A percentile compares a stretch with the other conserved stretches of the same genome.
phyloP scores from a whole-genome alignment of 352 stramenopile genomes.

The Phytopythium ostracodes region DNA sequence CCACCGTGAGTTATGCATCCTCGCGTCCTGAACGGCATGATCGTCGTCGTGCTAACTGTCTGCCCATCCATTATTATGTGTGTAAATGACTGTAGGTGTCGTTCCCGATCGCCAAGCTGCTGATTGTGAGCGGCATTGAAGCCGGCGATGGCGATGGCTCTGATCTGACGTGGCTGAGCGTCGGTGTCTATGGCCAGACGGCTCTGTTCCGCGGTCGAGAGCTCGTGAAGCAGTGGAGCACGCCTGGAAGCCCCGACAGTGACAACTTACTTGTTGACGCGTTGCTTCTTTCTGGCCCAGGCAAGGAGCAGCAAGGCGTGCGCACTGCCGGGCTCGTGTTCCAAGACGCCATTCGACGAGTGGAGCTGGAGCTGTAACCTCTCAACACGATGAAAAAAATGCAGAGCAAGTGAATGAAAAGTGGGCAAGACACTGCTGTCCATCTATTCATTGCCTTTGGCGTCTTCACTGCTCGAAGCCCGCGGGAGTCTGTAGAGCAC shows the following conservation, averaged over 20 bases:
- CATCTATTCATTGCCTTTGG: not conserved
- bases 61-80: no score
- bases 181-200: constrained; percentile 33
- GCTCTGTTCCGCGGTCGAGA: constrained; percentile 33
- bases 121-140: constrained; percentile 18
- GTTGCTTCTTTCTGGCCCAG: not conserved
- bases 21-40: not conserved
- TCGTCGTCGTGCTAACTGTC: no score
- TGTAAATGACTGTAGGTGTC: constrained; percentile 14
- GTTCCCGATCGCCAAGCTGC: constrained; percentile 38
- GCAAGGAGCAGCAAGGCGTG: not conserved
- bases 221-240: constrained; percentile 21
- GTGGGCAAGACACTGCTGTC: not conserved
- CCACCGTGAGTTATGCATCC: constrained; percentile 7
- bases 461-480: not conserved
- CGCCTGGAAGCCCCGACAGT: not conserved
- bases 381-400: not conserved
- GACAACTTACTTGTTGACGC: constrained; percentile 23
- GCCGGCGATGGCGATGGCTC: not conserved
- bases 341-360: not conserved
- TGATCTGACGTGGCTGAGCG: constrained; percentile 26
- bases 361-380: not conserved
- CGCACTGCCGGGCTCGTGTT: constrained; percentile 3
- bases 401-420: not conserved
- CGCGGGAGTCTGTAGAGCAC: constrained; percentile 54